Evolutionary conservation across 768 basidiomycete species (phyloP), one percentile per base, ranked within the genome.

Genomic region (Cubamyces lactineus): DNA sequence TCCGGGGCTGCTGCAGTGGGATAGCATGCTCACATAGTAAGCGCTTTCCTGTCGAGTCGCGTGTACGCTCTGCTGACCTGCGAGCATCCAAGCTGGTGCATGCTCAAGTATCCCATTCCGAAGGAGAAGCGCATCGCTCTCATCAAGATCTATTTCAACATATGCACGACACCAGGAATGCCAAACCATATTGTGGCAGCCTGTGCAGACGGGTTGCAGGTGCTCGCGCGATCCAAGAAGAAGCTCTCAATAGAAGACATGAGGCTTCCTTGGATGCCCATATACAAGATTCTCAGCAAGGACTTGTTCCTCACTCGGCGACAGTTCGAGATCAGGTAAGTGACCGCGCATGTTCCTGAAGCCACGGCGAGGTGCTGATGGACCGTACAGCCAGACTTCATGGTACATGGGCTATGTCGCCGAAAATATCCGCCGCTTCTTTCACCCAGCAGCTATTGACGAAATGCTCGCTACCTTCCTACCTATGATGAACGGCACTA

Each of bases 381-480:
- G 11, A 13, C 26, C n/a, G 16, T 24, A 23, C 30, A 90, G 89
- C 63, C 88, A 89, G 76, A 74, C 86, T n/a, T 83, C 89, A 17
- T 90, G 85, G 84, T 88, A 84, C 67, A 86, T 90, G 86, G 89
- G 87, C 3, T 84, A 84, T 66, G 79, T 91, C 62, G 86, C 88
- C 30, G 83, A 86, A 40, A 80, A 80, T 68, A 78, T 84, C 47
- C 84, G 91, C 55, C 80, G 90, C 56, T 96, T 96, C 80, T 96
- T 94, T 75, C 93, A 94, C 67, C 94, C 94, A 17, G 85, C 89
- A 43, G 88, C 92, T 38, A 87, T 87, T 55, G 86, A 89, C 66
- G 89, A 92, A 67, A 96, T 97, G 92, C 84, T 97, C 30, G 80
- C 87, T n/a, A 87, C 83, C 0, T 94, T 96, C 71, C 76, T 97